Conservation (phyloP, 2,329 filamentous ascomycete species). For the Aschersonia sp. region DNA sequence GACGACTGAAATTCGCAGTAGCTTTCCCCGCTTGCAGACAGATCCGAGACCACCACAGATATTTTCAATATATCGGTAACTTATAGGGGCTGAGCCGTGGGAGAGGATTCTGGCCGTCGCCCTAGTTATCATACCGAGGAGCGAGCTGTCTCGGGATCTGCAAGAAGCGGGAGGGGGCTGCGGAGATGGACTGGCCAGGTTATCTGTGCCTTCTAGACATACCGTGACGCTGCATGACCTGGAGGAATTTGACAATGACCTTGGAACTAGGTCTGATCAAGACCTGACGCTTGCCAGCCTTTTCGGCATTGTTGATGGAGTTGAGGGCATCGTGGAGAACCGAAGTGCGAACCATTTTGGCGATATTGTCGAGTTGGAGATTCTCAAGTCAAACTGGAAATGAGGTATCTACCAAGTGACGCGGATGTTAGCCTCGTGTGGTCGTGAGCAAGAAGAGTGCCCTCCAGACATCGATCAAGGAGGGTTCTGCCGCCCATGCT, state of each 20-base stretch:
- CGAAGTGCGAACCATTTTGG: slow-evolving; percentile 97
- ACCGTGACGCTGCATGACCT: slow-evolving; percentile 99
- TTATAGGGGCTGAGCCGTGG: slow-evolving; percentile 99
- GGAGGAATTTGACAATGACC: slow-evolving; percentile 99
- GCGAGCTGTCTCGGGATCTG: slow-evolving; percentile 19
- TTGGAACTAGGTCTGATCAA: slow-evolving; percentile 96
- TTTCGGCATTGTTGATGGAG: slow-evolving; percentile 99
- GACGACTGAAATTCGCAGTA: slow-evolving; percentile 17
- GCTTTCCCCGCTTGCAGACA: slow-evolving; percentile 11
- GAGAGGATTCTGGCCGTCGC: slow-evolving; percentile 59
- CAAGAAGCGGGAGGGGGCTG: neutral
- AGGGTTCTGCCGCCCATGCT: slow-evolving; percentile 59
- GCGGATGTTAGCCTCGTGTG: slow-evolving; percentile 45
- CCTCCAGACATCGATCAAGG: slow-evolving; percentile 35
- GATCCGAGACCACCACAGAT: slow-evolving; percentile 71
- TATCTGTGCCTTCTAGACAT: slow-evolving; percentile 30
- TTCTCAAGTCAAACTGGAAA: slow-evolving; percentile 60
- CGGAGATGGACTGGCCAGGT: neutral
- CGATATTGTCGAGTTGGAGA: slow-evolving; percentile 47
- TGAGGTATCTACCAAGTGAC: slow-evolving; percentile 47
- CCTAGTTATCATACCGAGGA: slow-evolving; percentile 99
- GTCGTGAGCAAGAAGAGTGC: slow-evolving; percentile 56
- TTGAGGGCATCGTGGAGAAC: slow-evolving; percentile 99
- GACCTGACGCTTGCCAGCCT: slow-evolving; percentile 98
- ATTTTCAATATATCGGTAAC: slow-evolving; percentile 84